A percentile compares a stretch with the other conserved stretches of the same genome.
These are phyloP conservation scores for Alternaria arbusti DNA, from an alignment of 2,329 filamentous ascomycete genomes.

Conservation along the genomic window DNA sequence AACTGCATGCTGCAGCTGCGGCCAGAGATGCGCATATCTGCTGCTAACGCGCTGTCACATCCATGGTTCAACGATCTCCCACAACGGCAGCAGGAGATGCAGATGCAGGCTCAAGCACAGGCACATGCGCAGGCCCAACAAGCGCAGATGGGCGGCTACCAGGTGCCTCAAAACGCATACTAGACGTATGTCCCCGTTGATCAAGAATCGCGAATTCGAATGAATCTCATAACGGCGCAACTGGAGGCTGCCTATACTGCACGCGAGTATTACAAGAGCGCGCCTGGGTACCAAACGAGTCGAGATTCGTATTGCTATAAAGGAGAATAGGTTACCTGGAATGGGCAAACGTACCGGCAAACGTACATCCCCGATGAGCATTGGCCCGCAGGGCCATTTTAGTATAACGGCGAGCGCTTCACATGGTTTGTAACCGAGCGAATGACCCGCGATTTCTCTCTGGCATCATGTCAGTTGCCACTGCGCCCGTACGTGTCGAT, in stretches of 20 bases:
- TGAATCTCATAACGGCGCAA: background rate
- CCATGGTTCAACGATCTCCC: slow-evolving; percentile 87
- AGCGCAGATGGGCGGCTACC: slow-evolving; percentile 48
- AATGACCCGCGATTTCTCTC: too few species aligned
- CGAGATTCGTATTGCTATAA: background rate
- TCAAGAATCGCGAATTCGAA: background rate
- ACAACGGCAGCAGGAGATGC: slow-evolving; percentile 53
- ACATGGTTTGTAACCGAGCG: background rate
- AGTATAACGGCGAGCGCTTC: background rate
- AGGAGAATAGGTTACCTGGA: background rate
- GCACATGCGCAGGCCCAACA: slow-evolving; percentile 47
- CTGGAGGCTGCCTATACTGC: background rate
- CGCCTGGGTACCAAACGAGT: background rate
- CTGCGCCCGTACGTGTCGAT: background rate
- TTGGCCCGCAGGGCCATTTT: background rate
- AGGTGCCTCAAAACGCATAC: slow-evolving; percentile 48
- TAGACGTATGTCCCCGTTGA: slow-evolving; percentile 20
- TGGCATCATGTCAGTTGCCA: background rate
- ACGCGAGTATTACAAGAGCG: background rate
- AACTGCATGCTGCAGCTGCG: slow-evolving; percentile 90
- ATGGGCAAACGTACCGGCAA: background rate
- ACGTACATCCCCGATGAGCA: background rate
- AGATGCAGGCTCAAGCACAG: slow-evolving; percentile 38
- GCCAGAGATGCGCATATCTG: slow-evolving; percentile 89
- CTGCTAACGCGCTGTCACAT: slow-evolving; percentile 83